Percentiles rank a stretch among this genome's conserved stretches.
Conservation (phyloP, 768 basidiomycete species). For the Fomitopsis pulvina region DNA sequence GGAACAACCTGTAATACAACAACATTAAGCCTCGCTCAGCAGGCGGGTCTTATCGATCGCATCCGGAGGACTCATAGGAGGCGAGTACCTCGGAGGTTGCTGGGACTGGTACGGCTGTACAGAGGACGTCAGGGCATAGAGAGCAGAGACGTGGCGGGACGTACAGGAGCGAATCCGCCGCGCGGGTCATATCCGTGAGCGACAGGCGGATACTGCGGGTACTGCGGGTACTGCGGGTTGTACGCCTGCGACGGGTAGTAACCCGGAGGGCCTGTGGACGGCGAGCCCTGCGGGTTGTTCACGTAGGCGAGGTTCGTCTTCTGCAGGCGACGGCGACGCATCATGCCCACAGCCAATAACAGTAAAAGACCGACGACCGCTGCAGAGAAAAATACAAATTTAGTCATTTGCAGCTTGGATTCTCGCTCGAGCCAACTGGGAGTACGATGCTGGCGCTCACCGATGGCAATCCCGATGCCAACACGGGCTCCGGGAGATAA, state of each 20-base stretch:
- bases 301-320: conserved; percentile 11
- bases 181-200: conserved; percentile 6
- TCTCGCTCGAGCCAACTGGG: neutral
- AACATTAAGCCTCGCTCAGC: neutral
- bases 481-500: neutral
- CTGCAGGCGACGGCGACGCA: conserved; percentile 4
- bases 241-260: neutral
- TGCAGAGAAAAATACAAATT: neutral
- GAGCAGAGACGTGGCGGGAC: neutral
- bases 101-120: neutral
- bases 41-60: neutral
- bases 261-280: conserved; percentile 2
- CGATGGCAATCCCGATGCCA: conserved; percentile 3
- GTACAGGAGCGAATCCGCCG: conserved; percentile 10
- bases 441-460: neutral
- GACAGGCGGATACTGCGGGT: conserved; percentile 6
- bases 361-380: conserved; percentile 1
- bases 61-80: conserved; percentile 7
- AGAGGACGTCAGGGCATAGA: neutral
- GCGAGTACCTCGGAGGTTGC: conserved; percentile 6
- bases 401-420: neutral
- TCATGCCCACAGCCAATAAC: neutral
- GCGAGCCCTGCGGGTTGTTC: conserved; percentile 3
- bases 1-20: too few species aligned
- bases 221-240: conserved; percentile 7